Evolutionary conservation across 2,329 filamentous ascomycete genomes (phyloP).

Genomic region (Sporothrix luriei): DNA sequence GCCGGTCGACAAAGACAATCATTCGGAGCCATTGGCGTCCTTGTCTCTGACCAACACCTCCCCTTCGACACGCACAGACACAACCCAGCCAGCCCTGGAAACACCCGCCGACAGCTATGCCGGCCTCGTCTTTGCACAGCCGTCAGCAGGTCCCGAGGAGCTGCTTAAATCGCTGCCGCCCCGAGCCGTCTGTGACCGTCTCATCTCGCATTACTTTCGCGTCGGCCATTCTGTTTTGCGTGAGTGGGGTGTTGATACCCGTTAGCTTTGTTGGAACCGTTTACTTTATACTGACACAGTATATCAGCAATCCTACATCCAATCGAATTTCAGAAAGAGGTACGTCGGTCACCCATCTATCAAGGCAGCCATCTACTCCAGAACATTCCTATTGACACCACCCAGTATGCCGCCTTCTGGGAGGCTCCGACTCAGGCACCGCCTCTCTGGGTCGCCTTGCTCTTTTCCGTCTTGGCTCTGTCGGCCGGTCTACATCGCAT

Average conservation of each 20-base stretch:
- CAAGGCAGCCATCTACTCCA: neutral
- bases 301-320: slow-evolving; percentile 17
- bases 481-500: slow-evolving; percentile 31
- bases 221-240: slow-evolving; percentile 11
- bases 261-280: no score
- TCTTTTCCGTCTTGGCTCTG: slow-evolving; percentile 45
- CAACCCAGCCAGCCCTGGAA: neutral
- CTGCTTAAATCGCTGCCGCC: neutral
- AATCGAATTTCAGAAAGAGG: slow-evolving; percentile 21
- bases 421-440: slow-evolving; percentile 41
- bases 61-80: neutral
- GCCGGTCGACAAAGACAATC: neutral
- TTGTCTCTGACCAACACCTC: neutral
- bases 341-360: neutral
- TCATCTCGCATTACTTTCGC: slow-evolving; percentile 22
- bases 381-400: neutral
- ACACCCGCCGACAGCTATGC: neutral
- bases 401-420: slow-evolving; percentile 45
- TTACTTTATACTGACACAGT: neutral
- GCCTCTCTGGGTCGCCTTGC: slow-evolving; percentile 46
- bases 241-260: neutral
- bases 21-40: neutral
- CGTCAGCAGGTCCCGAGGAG: neutral
- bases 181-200: slow-evolving; percentile 9
- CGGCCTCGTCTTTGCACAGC: neutral